A percentile compares a stretch with the other conserved stretches of the same genome.
phyloP scores from a whole-genome alignment of 805 yeast genomes.

The fission yeast (Schizosaccharomyces pombe) region DNA sequence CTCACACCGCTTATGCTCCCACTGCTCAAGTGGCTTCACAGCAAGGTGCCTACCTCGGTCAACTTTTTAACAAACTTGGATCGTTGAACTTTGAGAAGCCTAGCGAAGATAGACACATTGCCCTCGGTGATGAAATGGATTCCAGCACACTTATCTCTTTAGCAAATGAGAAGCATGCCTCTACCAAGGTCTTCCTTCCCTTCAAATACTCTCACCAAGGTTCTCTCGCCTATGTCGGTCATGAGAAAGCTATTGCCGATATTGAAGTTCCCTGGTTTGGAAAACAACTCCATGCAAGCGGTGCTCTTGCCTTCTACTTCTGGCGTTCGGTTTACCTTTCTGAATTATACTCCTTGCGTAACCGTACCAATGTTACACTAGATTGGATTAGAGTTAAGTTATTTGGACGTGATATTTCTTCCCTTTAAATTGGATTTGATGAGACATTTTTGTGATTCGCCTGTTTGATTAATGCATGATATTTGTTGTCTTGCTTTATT shows the following conservation, averaged over 20 bases:
- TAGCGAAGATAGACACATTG: neutral
- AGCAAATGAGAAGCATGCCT: neutral
- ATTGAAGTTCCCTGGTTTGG: slow-evolving; percentile 17
- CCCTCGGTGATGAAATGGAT: neutral
- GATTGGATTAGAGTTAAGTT: slow-evolving; percentile 78
- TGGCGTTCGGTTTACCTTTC: slow-evolving; percentile 84
- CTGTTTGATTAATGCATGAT: too few species aligned
- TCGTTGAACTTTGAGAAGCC: slow-evolving; percentile 18
- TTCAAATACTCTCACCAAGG: slow-evolving; percentile 78
- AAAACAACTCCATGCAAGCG: slow-evolving; percentile 60
- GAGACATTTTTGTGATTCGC: too few species aligned
- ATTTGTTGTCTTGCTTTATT: too few species aligned
- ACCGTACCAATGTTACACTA: slow-evolving; percentile 60
- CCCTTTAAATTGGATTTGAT: slow-evolving; percentile 52
- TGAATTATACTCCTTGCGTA: slow-evolving; percentile 63
- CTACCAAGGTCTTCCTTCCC: slow-evolving; percentile 16
- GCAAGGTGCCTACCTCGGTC: slow-evolving; percentile 65
- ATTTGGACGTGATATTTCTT: slow-evolving; percentile 84
- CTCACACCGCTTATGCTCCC: slow-evolving; percentile 71
- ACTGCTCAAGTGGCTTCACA: slow-evolving; percentile 96
- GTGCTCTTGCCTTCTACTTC: slow-evolving; percentile 64
- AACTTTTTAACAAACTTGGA: slow-evolving; percentile 25
- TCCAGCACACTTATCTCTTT: neutral
- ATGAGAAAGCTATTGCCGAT: slow-evolving; percentile 82
- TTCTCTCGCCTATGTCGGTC: slow-evolving; percentile 78